Evolutionary conservation across 148 eudicot species (phyloP).

Genomic region (Simmondsia chinensis): DNA sequence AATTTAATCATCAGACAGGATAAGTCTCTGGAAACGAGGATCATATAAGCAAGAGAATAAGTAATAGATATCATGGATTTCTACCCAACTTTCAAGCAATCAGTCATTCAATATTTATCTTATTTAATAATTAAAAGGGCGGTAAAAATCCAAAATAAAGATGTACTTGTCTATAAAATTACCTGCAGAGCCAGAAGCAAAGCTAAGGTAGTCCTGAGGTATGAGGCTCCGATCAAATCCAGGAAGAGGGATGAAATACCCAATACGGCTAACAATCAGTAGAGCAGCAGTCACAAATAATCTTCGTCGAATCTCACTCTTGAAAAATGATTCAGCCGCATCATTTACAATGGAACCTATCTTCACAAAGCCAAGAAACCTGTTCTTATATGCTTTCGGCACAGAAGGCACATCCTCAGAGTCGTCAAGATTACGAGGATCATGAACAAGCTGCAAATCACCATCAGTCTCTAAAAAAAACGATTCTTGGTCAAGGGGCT

Average conservation of each 20-base stretch:
- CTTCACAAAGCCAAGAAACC: conserved; percentile 54
- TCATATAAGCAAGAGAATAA: too few relatives aligned
- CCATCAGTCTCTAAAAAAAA: conserved; percentile 23
- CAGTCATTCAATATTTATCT: background rate
- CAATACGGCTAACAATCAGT: conserved; percentile 70
- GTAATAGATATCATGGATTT: too few relatives aligned
- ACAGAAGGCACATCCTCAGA: conserved; percentile 16
- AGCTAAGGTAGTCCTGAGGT: conserved; percentile 78
- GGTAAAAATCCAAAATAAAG: background rate
- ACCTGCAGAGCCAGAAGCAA: conserved; percentile 83
- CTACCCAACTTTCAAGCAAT: too few relatives aligned
- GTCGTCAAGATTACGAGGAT: conserved; percentile 12
- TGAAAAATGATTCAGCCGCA: conserved; percentile 90
- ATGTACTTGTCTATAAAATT: conserved; percentile 7
- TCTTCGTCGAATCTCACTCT: conserved; percentile 93
- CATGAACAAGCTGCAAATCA: conserved; percentile 6
- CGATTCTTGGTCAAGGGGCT: conserved; percentile 28
- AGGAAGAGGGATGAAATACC: conserved; percentile 92
- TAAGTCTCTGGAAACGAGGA: too few relatives aligned
- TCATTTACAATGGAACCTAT: conserved; percentile 57
- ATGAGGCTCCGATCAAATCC: conserved; percentile 91
- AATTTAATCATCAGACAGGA: too few relatives aligned
- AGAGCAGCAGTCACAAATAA: conserved; percentile 79
- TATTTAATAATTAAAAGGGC: background rate
- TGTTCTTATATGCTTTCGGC: conserved; percentile 47